Conservation (phyloP, 176 grass and related monocot species). For the Miscanthus lutarioriparius region DNA sequence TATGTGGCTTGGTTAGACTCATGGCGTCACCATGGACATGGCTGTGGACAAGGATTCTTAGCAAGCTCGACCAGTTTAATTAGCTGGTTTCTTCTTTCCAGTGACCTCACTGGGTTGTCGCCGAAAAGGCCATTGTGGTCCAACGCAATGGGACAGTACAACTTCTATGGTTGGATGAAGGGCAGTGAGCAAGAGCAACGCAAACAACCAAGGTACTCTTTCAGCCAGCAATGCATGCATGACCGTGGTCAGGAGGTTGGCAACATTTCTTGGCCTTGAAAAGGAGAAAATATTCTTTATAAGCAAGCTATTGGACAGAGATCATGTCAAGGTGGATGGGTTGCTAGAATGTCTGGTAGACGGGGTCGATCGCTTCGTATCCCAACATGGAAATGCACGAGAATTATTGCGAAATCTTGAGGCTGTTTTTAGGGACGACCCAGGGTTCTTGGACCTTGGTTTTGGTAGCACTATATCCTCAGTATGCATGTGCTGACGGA, state of each 20-base stretch:
- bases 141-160: slow-evolving; percentile 17
- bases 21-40: background rate
- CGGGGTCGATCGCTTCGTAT: too few species aligned
- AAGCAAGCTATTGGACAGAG: background rate
- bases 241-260: background rate
- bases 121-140: background rate
- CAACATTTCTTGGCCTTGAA: background rate
- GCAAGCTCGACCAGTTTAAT: background rate
- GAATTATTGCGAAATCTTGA: background rate
- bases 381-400: too few species aligned
- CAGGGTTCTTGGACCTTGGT: accelerated
- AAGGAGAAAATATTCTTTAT: background rate
- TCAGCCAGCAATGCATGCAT: background rate
- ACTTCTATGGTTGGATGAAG: too few species aligned
- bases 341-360: background rate
- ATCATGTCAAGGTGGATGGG: background rate
- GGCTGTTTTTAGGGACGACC: background rate
- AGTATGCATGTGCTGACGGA: background rate
- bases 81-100: background rate
- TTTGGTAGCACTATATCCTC: background rate
- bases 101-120: background rate
- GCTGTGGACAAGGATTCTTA: background rate
- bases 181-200: too few species aligned
- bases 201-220: background rate
- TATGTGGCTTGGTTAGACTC: background rate